Percentiles rank a stretch among this genome's conserved stretches.
Conservation (phyloP, 352 stramenopile genomes). For the Elongisporangium undulatum region DNA sequence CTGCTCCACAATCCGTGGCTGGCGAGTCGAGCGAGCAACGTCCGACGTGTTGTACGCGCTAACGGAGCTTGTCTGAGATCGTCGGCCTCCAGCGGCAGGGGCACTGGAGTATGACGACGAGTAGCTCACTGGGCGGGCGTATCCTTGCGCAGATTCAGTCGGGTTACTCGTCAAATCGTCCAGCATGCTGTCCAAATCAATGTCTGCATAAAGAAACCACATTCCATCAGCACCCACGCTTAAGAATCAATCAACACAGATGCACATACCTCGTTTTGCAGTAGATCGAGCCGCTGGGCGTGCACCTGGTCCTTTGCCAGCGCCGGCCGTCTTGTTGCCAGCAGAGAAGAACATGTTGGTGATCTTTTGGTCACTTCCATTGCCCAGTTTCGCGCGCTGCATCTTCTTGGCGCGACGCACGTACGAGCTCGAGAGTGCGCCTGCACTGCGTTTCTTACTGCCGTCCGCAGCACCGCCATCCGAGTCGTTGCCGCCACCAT, state of each 20-base stretch:
- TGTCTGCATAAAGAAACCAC: conserved; percentile 31
- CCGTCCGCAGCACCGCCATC: conserved; percentile 20
- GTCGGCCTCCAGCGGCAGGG: conserved; percentile 15
- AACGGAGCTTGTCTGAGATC: background rate
- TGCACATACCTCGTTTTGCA: conserved; percentile 35
- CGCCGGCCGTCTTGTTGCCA: conserved; percentile 21
- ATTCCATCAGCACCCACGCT: background rate
- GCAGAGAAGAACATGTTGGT: conserved; percentile 87
- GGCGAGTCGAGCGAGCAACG: conserved; percentile 1
- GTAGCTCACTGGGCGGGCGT: conserved; percentile 55
- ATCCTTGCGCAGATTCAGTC: conserved; percentile 47
- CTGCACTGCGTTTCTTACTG: conserved; percentile 72
- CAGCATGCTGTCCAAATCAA: conserved; percentile 85
- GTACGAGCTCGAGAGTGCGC: conserved; percentile 74
- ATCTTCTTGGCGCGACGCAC: conserved; percentile 76
- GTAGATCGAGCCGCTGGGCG: conserved; percentile 9
- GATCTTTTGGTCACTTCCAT: conserved; percentile 80
- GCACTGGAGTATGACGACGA: conserved; percentile 17
- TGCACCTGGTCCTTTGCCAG: conserved; percentile 9
- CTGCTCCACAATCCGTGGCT: conserved; percentile 12
- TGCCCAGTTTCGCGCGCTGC: conserved; percentile 74
- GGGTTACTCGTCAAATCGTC: conserved; percentile 83
- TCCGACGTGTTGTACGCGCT: background rate
- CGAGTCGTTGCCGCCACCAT: conserved; percentile 20
- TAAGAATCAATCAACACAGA: background rate